Evolutionary conservation across 116 monocot species (phyloP), one percentile per base, ranked within the genome.

Genomic region (Phalaenopsis hybrid): DNA sequence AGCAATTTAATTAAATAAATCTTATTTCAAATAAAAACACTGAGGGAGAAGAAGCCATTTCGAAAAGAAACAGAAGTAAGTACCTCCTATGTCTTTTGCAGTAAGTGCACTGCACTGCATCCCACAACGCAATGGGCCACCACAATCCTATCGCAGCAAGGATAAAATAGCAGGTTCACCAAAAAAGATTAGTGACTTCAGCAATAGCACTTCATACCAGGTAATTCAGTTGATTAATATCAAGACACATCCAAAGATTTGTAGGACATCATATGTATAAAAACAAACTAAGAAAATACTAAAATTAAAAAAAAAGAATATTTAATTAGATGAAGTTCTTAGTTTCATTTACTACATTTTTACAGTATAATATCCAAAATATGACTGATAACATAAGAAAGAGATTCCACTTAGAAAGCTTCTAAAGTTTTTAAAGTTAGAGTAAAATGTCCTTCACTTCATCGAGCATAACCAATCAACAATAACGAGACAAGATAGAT

Each of bases 21-120:
- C 16, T 72, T 72, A 72, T 16, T 37, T 72, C 33, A 72, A 41
- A 3, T 41, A 41, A 37, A 72, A 67, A 17, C 41, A 41, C 11
- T 11, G 16, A 20, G n/a, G n/a, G 46, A 21, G 0, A 11, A 3
- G 28, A 55, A 55, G 55, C 11, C 9, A 75, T 21, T 46, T 11
- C 44, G 48, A 75, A 11, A 73, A 46, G 46, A 75, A 75, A 75
- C 18, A 21, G 8, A 33, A 44, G 21, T 75, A 77, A 52, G 28
- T 77, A 90, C 90, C 90, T 87, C 84, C 86, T 65, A 80, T 72
- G 69, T 84, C 82, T 34, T 87, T 84, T 69, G 85, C 83, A 48
- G 83, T 83, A 44, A 90, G 84, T 61, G 88, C 90, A 83, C 88
- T 88, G 51, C 90, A 90, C 70, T 79, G 68, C 77, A 75, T 90